These are phyloP conservation scores for Leucogyrophana mollusca DNA, from an alignment of 768 basidiomycete genomes.

Conservation along the genomic window DNA sequence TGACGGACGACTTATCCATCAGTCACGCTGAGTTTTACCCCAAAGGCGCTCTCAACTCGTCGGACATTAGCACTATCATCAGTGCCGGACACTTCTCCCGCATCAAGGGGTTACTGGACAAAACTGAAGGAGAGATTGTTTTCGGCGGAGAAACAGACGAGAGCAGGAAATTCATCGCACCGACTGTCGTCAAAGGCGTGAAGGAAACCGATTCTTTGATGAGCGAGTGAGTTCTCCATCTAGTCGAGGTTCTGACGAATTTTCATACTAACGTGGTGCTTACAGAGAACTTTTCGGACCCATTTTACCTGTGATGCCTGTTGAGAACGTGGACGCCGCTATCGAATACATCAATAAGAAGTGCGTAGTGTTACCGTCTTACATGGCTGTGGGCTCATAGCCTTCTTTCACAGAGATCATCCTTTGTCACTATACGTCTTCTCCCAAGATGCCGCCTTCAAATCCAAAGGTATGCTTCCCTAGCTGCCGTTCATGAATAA, in stretches of 20 bases:
- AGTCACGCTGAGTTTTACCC: constrained; percentile 37
- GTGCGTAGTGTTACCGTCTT: constrained; percentile 30
- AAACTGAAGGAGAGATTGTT: constrained; percentile 63
- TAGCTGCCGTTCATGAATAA: neutral
- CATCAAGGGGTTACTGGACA: constrained; percentile 59
- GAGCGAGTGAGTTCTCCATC: constrained; percentile 74
- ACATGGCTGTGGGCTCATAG: neutral
- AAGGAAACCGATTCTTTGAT: constrained; percentile 66
- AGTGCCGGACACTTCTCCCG: constrained; percentile 54
- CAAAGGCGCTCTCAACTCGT: constrained; percentile 39
- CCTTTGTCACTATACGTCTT: constrained; percentile 82
- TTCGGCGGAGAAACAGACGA: constrained; percentile 64
- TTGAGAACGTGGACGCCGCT: constrained; percentile 69
- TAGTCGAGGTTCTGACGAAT: too few relatives aligned
- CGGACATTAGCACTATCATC: constrained; percentile 52
- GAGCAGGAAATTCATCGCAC: constrained; percentile 60
- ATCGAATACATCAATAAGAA: constrained; percentile 63
- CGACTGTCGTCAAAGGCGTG: constrained; percentile 70
- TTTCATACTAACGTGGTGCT: neutral
- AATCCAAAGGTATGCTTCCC: constrained; percentile 52
- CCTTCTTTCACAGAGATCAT: constrained; percentile 48
- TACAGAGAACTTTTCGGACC: constrained; percentile 89
- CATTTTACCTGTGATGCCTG: constrained; percentile 69
- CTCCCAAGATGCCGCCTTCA: constrained; percentile 54
- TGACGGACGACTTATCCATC: neutral